Evolutionary conservation across 2,329 filamentous ascomycete species (phyloP).

Genomic region (Ascochyta koolunga): DNA sequence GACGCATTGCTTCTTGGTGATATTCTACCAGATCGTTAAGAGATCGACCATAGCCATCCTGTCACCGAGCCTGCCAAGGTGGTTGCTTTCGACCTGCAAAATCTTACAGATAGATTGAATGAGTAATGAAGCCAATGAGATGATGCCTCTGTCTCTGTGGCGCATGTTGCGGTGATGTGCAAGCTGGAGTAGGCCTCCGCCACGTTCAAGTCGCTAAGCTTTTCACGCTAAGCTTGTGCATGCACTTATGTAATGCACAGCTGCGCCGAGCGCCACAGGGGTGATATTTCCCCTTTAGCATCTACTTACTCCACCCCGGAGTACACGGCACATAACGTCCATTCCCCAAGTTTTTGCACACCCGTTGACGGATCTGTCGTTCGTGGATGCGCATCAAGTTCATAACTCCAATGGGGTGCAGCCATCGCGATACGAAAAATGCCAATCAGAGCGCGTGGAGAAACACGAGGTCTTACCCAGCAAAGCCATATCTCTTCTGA

Average conservation of each 20-base stretch:
- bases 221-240: constrained; percentile 12
- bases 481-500: not conserved
- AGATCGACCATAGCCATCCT: too few relatives aligned
- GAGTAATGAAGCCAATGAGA: not conserved
- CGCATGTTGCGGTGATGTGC: not conserved
- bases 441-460: not conserved
- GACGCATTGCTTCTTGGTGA: not conserved
- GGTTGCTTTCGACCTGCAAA: not conserved
- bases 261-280: constrained; percentile 8
- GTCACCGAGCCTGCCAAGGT: too few relatives aligned
- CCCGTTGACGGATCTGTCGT: not conserved
- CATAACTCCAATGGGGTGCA: not conserved
- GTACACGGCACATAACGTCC: constrained; percentile 5
- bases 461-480: not conserved
- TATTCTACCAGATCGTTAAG: not conserved
- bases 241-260: constrained; percentile 5
- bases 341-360: constrained; percentile 1
- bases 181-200: constrained; percentile 1
- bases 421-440: not conserved
- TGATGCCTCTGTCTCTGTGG: not conserved
- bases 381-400: not conserved
- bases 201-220: constrained; percentile 6
- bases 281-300: constrained; percentile 10
- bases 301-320: not conserved
- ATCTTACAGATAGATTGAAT: not conserved